Evolutionary conservation across 352 stramenopile species (phyloP), one percentile per base, ranked within the genome.

Genomic region (Pythium apleroticum): DNA sequence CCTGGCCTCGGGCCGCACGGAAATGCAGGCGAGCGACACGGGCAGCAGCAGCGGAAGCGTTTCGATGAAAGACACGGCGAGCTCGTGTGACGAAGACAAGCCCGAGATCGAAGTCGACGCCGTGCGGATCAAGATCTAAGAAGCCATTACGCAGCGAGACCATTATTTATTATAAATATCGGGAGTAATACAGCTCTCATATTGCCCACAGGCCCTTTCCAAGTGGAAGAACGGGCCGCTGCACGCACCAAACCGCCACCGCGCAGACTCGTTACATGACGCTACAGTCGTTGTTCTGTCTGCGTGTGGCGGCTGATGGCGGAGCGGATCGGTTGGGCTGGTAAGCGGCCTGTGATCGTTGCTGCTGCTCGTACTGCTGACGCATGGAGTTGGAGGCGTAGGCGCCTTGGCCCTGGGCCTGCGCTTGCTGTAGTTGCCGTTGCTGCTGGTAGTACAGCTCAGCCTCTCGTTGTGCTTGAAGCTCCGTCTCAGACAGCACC

Each of bases 361-460:
- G 73, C 57, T 89, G 75, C 39, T 89, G 76, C 48, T 90, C 89
- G 50, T 88, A 92, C 24, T 71, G 49, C 30, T 56, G 57, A 4
- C 52, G 57, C 52, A 69, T 22, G 1, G 62, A 69, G 9, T 46
- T 50, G 0, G 50, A 8, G 3, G 20, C 19, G 10, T 54, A 56
- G 1, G 30, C 15, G 31, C 59, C 56, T 17, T 39, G 50, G 0
- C 72, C 67, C 22, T 79, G 72, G 17, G 69, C 70, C 5, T 74
- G 75, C n/a, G 45, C 45, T 30, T 72, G 69, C 24, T 71, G 66
- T 12, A 77, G 71, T 8, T 77, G 63, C 3, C 90, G 89, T 52
- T 83, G 76, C 56, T 92, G 75, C n/a, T 89, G 75, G 59, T 91
- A 95, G 54, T 88, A 93, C 41, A 64, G 20, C 7, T 63, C 65